Base-by-base conservation (phyloP, 139 green algal genomes). In the Tetraselmis chui region DNA sequence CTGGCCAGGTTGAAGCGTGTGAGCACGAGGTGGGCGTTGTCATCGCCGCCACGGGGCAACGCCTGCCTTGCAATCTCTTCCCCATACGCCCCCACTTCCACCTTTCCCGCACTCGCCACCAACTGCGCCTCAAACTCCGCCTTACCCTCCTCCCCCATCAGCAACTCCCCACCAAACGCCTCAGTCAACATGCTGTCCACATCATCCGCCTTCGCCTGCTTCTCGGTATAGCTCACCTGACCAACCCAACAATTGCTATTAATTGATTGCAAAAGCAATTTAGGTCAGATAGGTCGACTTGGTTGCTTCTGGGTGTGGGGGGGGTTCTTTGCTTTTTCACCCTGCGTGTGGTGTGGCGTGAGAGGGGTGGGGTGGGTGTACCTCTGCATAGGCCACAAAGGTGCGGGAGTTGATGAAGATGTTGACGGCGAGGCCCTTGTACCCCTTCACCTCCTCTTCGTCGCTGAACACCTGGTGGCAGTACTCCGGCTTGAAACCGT, bases 401-500 rank as follows among this genome's bases (percentile, higher is more conserved):
- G 79, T 87, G 32, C 31, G 26, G 0, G 59, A 28, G 31, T 77
- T 28, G 22, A 89, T 29, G 76, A 80, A 87, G 27, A 91, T 59
- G 31, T 84, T 29, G 23, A 91, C 59, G 0, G 23, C 1, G 0
- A 87, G 76, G 5, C 79, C 85, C 31, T 83, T 81, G 84, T 91
- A 91, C 1, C 88, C 88, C 32, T 78, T 83, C 28, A 94, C 90
- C 80, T 88, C 76, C 87, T 96, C 92, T 23, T 90, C 81, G 18
- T 95, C 90, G 0, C 89, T 89, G 80, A 95, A 96, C 18, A 94
- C 74, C 83, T 91, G 88, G 74, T 91, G 83, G 45, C 84, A 87
- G 82, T 85, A 91, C 78, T 87, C 84, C 31, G 85, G 87, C 23
- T 82, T 79, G 74, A 91, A 91, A 0, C 31, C 59, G 30, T 82